phyloP scores from a whole-genome alignment of 1,284 basidiomycete genomes.

The Neolentinus lepideus region DNA sequence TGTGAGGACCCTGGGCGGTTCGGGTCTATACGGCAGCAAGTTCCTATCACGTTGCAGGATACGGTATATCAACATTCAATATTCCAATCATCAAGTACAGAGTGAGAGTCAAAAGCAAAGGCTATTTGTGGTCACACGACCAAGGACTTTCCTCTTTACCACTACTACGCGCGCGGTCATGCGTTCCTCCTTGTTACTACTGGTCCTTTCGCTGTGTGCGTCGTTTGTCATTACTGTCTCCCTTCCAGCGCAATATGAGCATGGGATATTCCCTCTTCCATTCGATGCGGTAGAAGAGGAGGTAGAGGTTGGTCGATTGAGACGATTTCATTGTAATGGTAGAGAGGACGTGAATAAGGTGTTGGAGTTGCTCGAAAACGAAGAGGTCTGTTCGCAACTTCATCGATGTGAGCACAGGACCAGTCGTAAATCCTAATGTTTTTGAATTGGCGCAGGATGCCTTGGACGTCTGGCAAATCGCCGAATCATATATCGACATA shows the following conservation, averaged over 20 bases:
- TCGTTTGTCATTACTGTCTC: not conserved
- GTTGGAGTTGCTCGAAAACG: not conserved
- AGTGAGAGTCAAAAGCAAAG: not conserved
- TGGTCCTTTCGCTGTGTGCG: not conserved
- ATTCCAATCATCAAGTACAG: not conserved
- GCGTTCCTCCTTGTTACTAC: not conserved
- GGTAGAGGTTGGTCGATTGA: not conserved
- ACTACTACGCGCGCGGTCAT: not conserved
- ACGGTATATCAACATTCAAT: not conserved
- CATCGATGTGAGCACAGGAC: not conserved
- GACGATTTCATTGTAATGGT: not conserved
- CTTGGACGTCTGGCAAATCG: constrained; percentile 33
- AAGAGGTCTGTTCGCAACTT: not conserved
- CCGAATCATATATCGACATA: constrained; percentile 27
- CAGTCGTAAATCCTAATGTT: not conserved
- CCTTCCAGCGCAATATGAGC: not conserved
- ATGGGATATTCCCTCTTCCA: not conserved
- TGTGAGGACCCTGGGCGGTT: not conserved
- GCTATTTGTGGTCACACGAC: not conserved
- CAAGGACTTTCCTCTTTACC: not conserved
- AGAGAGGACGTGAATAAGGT: not conserved
- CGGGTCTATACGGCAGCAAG: not conserved
- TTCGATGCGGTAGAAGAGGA: not conserved
- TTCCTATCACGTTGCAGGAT: not conserved
- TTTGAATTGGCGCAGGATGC: not conserved